phyloP scores from a whole-genome alignment of 2,329 filamentous ascomycete species.

The Hymenotorrendiella dingleyae region DNA sequence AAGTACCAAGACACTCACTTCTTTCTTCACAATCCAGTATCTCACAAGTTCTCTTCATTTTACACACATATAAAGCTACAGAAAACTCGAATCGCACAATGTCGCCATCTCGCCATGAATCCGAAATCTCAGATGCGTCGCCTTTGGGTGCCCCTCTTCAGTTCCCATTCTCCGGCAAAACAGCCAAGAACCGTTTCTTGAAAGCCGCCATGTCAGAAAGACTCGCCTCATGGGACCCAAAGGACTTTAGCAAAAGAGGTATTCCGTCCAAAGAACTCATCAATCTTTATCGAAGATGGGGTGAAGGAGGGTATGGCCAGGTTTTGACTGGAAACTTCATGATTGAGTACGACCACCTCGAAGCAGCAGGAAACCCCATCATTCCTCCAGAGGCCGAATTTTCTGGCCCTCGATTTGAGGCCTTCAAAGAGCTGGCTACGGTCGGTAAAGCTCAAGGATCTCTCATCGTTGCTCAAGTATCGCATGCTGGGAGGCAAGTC shows the following conservation, averaged over 20 bases:
- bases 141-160: constrained; percentile 41
- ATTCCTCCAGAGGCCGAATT: constrained; percentile 47
- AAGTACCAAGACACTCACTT: too few species aligned
- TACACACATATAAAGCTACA: too few species aligned
- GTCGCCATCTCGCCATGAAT: constrained; percentile 20
- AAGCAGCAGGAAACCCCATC: constrained; percentile 51
- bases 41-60: too few species aligned
- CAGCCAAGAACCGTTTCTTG: constrained; percentile 58
- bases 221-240: constrained; percentile 53
- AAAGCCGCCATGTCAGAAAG: constrained; percentile 64
- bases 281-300: constrained; percentile 56
- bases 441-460: constrained; percentile 50
- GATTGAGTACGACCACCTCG: constrained; percentile 54
- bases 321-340: constrained; percentile 60
- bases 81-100: constrained; percentile 11
- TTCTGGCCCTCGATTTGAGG: constrained; percentile 52
- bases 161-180: constrained; percentile 46
- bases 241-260: constrained; percentile 45
- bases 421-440: constrained; percentile 50
- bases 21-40: too few species aligned
- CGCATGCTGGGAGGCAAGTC: constrained; percentile 50
- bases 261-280: constrained; percentile 47
- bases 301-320: constrained; percentile 48
- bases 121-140: constrained; percentile 21
- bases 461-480: constrained; percentile 54